These are phyloP conservation scores for Debaryomyces subglobosus DNA, from an alignment of 1,139 yeast genomes.

Conservation along the genomic window DNA sequence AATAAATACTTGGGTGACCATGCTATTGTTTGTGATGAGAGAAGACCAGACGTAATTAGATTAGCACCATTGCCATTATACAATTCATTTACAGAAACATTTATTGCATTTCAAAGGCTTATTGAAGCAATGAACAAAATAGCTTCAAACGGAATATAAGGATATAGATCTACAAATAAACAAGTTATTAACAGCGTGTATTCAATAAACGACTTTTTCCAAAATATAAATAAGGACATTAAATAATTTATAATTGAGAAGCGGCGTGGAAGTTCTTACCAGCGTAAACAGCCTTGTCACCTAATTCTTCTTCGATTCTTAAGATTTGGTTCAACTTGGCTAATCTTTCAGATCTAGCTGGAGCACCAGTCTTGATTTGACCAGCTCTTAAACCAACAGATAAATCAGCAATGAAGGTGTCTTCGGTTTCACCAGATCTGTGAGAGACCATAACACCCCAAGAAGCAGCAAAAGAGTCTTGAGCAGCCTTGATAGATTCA, in stretches of 20 bases:
- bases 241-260: slow-evolving; percentile 29
- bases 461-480: slow-evolving; percentile 78
- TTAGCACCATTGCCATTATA: slow-evolving; percentile 84
- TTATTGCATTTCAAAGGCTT: slow-evolving; percentile 47
- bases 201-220: slow-evolving; percentile 7
- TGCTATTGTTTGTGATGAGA: slow-evolving; percentile 83
- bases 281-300: slow-evolving; percentile 87
- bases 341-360: slow-evolving; percentile 95
- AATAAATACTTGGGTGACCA: slow-evolving; percentile 49
- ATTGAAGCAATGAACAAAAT: slow-evolving; percentile 36
- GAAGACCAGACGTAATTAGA: slow-evolving; percentile 86
- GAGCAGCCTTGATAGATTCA: slow-evolving; percentile 86
- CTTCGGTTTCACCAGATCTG: slow-evolving; percentile 97
- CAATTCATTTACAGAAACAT: slow-evolving; percentile 72
- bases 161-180: slow-evolving; percentile 7
- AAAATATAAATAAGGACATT: slow-evolving; percentile 4
- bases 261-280: slow-evolving; percentile 73
- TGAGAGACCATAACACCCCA: slow-evolving; percentile 97
- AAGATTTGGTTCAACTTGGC: slow-evolving; percentile 91
- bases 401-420: slow-evolving; percentile 90
- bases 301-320: slow-evolving; percentile 93
- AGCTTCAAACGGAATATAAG: slow-evolving; percentile 7
- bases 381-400: slow-evolving; percentile 92
- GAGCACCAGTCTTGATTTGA: slow-evolving; percentile 97
- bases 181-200: slow-evolving; percentile 3